Conservation (phyloP, 164 flowering plant genomes). For the Kalanchoe fedtschenkoi region DNA sequence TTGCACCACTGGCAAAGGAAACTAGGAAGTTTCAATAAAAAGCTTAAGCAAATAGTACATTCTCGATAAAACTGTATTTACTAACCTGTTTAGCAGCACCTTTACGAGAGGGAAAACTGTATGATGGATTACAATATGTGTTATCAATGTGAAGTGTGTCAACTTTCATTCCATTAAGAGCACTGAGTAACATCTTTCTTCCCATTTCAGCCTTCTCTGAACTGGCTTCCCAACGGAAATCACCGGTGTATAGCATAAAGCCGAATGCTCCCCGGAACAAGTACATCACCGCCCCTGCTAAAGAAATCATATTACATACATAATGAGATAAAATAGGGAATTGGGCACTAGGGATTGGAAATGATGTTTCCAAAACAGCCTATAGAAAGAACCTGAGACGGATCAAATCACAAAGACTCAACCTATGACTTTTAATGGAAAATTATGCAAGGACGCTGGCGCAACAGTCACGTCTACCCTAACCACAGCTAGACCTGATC, state of each 20-base stretch:
- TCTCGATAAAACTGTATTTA: conserved; percentile 4
- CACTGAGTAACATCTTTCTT: conserved; percentile 39
- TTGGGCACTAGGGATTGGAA: too few species aligned
- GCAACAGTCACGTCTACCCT: too few species aligned
- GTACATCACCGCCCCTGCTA: conserved; percentile 45
- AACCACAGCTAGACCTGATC: background rate
- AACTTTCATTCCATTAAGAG: conserved; percentile 37
- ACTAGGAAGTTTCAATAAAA: background rate
- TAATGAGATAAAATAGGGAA: background rate
- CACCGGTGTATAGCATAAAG: conserved; percentile 62
- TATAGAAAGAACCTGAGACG: too few species aligned
- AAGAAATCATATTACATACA: background rate
- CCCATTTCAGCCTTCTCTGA: conserved; percentile 29
- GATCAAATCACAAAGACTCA: background rate
- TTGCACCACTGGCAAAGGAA: background rate
- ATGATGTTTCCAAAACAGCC: background rate
- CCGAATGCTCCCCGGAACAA: conserved; percentile 74
- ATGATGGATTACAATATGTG: conserved; percentile 75
- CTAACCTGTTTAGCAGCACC: conserved; percentile 66
- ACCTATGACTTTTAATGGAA: background rate
- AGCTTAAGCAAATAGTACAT: background rate
- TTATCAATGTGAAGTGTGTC: conserved; percentile 68
- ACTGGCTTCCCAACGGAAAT: conserved; percentile 54
- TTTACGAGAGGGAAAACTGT: conserved; percentile 62
- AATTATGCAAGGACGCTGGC: background rate